phyloP scores from a whole-genome alignment of 495 filamentous ascomycete species.

The Hypoxylon intermedium region DNA sequence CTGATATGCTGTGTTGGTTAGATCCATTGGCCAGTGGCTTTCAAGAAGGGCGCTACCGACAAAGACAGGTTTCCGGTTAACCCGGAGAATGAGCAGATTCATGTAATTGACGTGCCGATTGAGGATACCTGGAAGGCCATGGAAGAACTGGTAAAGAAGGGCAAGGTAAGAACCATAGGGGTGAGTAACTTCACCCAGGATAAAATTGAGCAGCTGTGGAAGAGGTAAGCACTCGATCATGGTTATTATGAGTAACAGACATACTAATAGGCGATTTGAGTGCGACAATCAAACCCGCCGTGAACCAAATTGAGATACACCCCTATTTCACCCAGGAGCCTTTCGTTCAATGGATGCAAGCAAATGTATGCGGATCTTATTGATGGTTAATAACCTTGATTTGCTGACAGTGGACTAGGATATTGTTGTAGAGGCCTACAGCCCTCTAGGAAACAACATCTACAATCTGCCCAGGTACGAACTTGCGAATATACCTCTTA shows the following conservation, averaged over 20 bases:
- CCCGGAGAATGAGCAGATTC: slow-evolving; percentile 33
- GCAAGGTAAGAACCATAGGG: slow-evolving; percentile 59
- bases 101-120: slow-evolving; percentile 37
- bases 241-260: too few species aligned
- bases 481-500: neutral
- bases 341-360: slow-evolving; percentile 54
- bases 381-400: neutral
- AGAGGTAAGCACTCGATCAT: slow-evolving; percentile 10
- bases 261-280: slow-evolving; percentile 1
- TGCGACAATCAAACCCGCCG: slow-evolving; percentile 55
- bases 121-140: slow-evolving; percentile 53
- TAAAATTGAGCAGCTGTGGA: slow-evolving; percentile 53
- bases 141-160: slow-evolving; percentile 55
- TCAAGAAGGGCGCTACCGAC: slow-evolving; percentile 25
- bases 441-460: slow-evolving; percentile 66
- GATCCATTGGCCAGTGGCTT: slow-evolving; percentile 70
- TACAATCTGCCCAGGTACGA: slow-evolving; percentile 43
- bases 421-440: slow-evolving; percentile 67
- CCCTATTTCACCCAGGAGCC: slow-evolving; percentile 64
- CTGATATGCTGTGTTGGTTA: neutral
- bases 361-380: slow-evolving; percentile 41
- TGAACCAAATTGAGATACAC: slow-evolving; percentile 69
- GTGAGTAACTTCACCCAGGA: slow-evolving; percentile 63
- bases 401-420: slow-evolving; percentile 13
- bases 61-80: slow-evolving; percentile 41